Conservation (phyloP, 177 flowering plant species). For the Vitis hybrid region DNA sequence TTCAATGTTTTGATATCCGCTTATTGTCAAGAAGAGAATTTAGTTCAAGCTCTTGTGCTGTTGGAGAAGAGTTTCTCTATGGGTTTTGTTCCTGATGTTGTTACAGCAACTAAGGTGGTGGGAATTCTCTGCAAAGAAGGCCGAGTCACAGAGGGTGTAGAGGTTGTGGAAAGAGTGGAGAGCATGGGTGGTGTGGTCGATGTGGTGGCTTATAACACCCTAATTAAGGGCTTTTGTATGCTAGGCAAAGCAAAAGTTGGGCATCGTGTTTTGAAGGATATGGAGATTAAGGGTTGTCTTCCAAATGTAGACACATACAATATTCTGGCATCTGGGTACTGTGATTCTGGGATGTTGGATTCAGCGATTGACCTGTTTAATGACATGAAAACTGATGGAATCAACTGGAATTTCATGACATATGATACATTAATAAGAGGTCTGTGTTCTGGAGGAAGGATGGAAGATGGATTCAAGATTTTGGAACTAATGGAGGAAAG, state of each 20-base stretch:
- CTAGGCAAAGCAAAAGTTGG: slow-evolving; percentile 64
- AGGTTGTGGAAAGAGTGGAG: slow-evolving; percentile 67
- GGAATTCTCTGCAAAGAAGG: slow-evolving; percentile 62
- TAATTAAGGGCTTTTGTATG: slow-evolving; percentile 71
- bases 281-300: slow-evolving; percentile 84
- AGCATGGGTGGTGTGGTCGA: slow-evolving; percentile 60
- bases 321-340: slow-evolving; percentile 59
- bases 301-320: slow-evolving; percentile 76
- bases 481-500: slow-evolving; percentile 71
- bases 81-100: slow-evolving; percentile 64
- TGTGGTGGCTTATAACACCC: slow-evolving; percentile 66
- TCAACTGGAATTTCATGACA: slow-evolving; percentile 53
- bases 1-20: slow-evolving; percentile 69
- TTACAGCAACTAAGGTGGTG: slow-evolving; percentile 68
- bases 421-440: slow-evolving; percentile 63
- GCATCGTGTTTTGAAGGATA: slow-evolving; percentile 52
- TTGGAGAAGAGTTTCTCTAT: slow-evolving; percentile 63
- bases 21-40: slow-evolving; percentile 62
- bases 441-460: slow-evolving; percentile 57
- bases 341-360: slow-evolving; percentile 57
- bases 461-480: slow-evolving; percentile 55
- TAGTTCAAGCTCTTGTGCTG: slow-evolving; percentile 72
- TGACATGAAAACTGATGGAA: slow-evolving; percentile 70
- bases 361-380: slow-evolving; percentile 60
- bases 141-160: slow-evolving; percentile 66